Base-by-base conservation (phyloP, 1,139 yeast species). In the Debaryomyces subglobosus region DNA sequence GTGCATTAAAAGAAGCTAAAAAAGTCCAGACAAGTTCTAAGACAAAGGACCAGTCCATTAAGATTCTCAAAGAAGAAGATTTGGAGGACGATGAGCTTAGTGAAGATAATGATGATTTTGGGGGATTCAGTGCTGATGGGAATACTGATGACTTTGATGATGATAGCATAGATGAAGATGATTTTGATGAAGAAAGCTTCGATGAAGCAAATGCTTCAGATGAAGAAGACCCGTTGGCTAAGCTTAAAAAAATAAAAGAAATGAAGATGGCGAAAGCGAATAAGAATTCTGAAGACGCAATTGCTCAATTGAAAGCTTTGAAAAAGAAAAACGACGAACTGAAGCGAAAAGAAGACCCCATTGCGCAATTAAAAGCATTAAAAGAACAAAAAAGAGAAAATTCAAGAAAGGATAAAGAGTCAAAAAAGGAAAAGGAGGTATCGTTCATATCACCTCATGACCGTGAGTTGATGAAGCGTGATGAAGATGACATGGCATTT, bases 401-500 rank as follows among this genome's bases (percentile, higher is more conserved):
- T 35, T 47, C 43, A 43, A 32, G 57, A 46, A 62, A 57, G 46
- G 45, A 36, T 48, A 52, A 53, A 44, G 48, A 46, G 29, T 36
- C 47, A 45, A 50, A 49, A 49, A 48, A 29, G 35, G 53, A 47
- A 15, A 53, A 46, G 25, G 52, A 44, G 37, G 23, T 43, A 25
- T 49, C 33, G 21, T 43, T 46, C 4, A 34, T 74, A 23, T 59
- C 77, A 2, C 69, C 75, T 1, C 71, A 69, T 10, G 81, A 80
- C 23, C 67, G 70, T 20, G 78, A 77, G 13, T 68, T 77, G 32
- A 65, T 79, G 59, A 72, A 72, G 44, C 76, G 79, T 53, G 96
- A 89, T 58, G 95, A 89, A 49, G 84, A 82, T 45, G 96, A 92
- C 42, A 84, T 90, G 68, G 84, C 79, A 23, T 90, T 85, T 61